phyloP scores from a whole-genome alignment of 176 grass and related monocot genomes.

The Alopecurus myosuroides region DNA sequence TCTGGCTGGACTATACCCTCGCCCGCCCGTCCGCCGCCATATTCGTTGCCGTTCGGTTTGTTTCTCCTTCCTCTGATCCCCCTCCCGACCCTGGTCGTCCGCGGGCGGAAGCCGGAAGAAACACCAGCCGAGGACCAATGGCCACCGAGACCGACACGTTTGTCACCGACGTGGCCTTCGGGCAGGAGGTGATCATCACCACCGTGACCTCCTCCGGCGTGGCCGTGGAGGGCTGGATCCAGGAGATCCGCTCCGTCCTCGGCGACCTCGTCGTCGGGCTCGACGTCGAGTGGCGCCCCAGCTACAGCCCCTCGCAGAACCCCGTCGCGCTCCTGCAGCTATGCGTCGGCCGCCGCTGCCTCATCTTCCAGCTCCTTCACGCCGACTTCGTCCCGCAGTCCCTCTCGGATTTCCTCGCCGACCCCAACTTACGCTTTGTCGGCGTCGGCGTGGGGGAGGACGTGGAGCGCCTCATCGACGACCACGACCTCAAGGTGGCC shows the following conservation, averaged over 20 bases:
- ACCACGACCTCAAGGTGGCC: slow-evolving; percentile 13
- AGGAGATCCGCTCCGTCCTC: slow-evolving; percentile 11
- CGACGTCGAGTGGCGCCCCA: slow-evolving; percentile 70
- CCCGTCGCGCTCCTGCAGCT: slow-evolving; percentile 52
- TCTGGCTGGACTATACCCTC: background rate
- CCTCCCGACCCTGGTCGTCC: background rate
- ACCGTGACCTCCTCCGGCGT: slow-evolving; percentile 36
- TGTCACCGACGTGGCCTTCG: slow-evolving; percentile 14
- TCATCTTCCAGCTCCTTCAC: slow-evolving; percentile 70
- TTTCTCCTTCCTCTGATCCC: background rate
- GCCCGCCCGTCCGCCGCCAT: background rate
- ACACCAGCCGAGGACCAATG: slow-evolving; percentile 2
- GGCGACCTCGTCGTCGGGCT: slow-evolving; percentile 40
- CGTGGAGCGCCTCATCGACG: slow-evolving; percentile 23
- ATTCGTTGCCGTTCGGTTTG: background rate
- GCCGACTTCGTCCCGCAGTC: slow-evolving; percentile 39
- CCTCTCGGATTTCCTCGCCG: slow-evolving; percentile 35
- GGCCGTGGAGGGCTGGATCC: slow-evolving; percentile 35
- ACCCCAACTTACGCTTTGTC: slow-evolving; percentile 30
- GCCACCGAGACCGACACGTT: slow-evolving; percentile 1
- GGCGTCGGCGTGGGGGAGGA: slow-evolving; percentile 41
- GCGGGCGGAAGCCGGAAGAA: background rate
- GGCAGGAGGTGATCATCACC: slow-evolving; percentile 7
- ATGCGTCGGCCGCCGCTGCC: slow-evolving; percentile 54
- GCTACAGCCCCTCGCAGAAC: slow-evolving; percentile 13